Evolutionary conservation across 441 rosid genomes (phyloP).

Genomic region (Erodium trifolium): DNA sequence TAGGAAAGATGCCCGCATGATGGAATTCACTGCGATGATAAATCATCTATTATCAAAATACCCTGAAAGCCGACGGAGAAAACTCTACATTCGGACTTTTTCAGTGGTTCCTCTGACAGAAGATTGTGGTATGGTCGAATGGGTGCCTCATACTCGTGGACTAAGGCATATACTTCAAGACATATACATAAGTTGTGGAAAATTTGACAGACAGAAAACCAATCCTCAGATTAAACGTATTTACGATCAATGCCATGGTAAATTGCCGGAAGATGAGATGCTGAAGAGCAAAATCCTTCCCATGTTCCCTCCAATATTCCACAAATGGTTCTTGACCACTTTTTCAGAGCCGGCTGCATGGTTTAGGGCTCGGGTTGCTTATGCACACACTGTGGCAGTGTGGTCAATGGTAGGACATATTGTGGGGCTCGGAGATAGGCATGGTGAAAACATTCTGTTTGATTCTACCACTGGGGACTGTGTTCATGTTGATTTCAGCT

Average conservation of each 20-base stretch:
- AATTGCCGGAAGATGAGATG: conserved; percentile 87
- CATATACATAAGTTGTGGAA: conserved; percentile 65
- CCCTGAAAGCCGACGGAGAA: conserved; percentile 94
- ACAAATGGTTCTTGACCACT: conserved; percentile 90
- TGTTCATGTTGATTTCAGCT: conserved; percentile 98
- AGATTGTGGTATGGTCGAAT: conserved; percentile 99
- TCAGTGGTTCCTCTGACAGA: conserved; percentile 98
- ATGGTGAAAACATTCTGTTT: conserved; percentile 96
- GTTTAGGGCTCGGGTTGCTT: conserved; percentile 96
- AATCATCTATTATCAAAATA: conserved; percentile 84
- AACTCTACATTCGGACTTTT: conserved; percentile 89
- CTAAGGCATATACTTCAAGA: conserved; percentile 96
- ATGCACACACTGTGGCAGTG: conserved; percentile 97
- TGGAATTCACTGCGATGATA: conserved; percentile 99
- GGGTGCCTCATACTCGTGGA: conserved; percentile 98
- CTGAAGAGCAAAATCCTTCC: conserved; percentile 89
- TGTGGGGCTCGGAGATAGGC: conserved; percentile 97
- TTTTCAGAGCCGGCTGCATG: conserved; percentile 99
- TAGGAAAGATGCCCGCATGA: conserved; percentile 99
- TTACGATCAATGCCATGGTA: conserved; percentile 81
- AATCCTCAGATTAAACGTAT: conserved; percentile 86
- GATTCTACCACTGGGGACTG: conserved; percentile 98
- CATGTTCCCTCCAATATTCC: conserved; percentile 94
- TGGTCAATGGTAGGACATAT: conserved; percentile 99
- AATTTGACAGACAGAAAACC: conserved; percentile 88